Evolutionary conservation across 768 basidiomycete species (phyloP), one percentile per base, ranked within the genome.

Genomic region (Floccularia luteovirens): DNA sequence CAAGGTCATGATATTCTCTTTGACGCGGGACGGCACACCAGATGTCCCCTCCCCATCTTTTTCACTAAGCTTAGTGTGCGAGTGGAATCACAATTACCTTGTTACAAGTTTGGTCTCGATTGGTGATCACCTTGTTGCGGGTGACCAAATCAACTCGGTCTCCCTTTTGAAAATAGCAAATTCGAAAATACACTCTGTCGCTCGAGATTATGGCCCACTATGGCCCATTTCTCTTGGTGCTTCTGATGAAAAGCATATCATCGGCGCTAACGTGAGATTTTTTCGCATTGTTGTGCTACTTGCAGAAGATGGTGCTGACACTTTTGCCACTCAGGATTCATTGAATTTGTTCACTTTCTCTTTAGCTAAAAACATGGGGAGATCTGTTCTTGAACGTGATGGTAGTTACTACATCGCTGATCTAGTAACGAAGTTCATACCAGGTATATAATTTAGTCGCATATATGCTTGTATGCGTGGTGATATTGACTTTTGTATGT

Each of bases 11-110:
- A 48, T 70, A 34, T 54, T 74, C 22, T 75, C 62, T 44, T 55
- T 62, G 4, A 55, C 77, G 2, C 63, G 68, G 31, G 54, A 37
- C 12, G 56, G 54, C n/a, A n/a, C n/a, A n/a, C n/a, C n/a, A 24
- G 53, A 64, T n/a, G 51, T 56, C 7, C 49, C 51, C 24, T 48
- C 63, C 12, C 48, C 61, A 24, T 46, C 56, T 1, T 58, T 62
- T 46, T 51, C 52, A 4, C 55, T 86, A 11, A 50, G 64, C 27
- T 62, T 65, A 22, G 48, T 76, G 5, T 56, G 74, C 0, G 65
- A 74, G 27, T 92, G 89, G 82, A 79, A 84, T 47, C 86, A 90
- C 54, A 90, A 87, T 41, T 91, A 92, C 59, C 45, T 86, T 42
- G 77, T 92, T 21, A 77, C 74, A 3, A 79, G 75, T 41, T 59